A percentile compares a stretch with the other conserved stretches of the same genome.
phyloP scores from a whole-genome alignment of 1,284 basidiomycete species.

The Cronartium ribicola region DNA sequence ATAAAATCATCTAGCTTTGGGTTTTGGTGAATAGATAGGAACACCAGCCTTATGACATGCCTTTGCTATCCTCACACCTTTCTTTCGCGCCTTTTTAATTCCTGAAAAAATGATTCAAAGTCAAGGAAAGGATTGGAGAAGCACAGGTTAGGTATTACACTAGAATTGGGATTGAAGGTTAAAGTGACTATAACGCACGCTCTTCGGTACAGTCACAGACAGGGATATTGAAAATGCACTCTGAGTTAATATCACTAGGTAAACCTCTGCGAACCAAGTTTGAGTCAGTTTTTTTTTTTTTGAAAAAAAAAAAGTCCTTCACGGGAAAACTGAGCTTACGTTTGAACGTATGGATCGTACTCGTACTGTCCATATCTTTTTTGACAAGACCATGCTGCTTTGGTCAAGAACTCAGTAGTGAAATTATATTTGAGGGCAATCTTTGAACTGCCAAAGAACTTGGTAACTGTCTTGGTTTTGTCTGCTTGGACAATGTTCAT shows the following conservation, averaged over 20 bases:
- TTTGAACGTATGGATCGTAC: constrained; percentile 34
- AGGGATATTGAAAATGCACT: constrained; percentile 34
- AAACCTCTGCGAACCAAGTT: constrained; percentile 5
- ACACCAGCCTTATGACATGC: constrained; percentile 31
- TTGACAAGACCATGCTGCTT: constrained; percentile 36
- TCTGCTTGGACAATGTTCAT: constrained; percentile 41
- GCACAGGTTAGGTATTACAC: background rate
- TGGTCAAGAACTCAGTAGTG: constrained; percentile 19
- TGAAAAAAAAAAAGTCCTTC: background rate
- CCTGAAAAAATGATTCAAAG: background rate
- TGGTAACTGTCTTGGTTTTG: constrained; percentile 10
- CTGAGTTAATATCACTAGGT: constrained; percentile 25
- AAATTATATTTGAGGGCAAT: constrained; percentile 28
- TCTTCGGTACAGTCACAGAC: constrained; percentile 34
- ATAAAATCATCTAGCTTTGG: background rate
- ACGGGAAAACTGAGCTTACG: background rate
- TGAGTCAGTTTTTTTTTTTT: background rate
- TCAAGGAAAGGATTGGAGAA: background rate
- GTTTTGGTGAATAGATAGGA: constrained; percentile 19
- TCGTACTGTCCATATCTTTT: constrained; percentile 27
- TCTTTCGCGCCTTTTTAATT: constrained; percentile 24
- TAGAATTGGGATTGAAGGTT: background rate
- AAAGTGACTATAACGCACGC: constrained; percentile 9
- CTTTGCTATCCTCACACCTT: constrained; percentile 15
- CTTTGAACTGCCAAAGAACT: constrained; percentile 24